phyloP scores from a whole-genome alignment of 1,139 yeast genomes.

The Wickerhamomyces sp. region DNA sequence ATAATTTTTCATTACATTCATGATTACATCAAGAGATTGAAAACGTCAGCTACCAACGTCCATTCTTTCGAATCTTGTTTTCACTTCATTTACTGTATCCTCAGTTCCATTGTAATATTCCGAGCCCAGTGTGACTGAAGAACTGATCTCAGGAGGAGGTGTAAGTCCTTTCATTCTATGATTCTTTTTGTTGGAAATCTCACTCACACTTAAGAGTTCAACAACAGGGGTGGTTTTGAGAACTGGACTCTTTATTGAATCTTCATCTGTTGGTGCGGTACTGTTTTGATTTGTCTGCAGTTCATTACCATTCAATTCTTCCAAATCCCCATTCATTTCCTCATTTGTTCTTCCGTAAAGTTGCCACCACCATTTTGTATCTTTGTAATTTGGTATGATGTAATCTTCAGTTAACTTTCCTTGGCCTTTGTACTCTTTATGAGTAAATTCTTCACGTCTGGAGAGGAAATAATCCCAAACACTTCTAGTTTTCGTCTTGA shows the following conservation, averaged over 20 bases:
- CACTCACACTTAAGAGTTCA: not conserved
- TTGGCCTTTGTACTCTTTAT: slow-evolving; percentile 35
- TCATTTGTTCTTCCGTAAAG: slow-evolving; percentile 71
- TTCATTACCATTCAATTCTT: slow-evolving; percentile 2
- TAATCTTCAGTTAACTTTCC: slow-evolving; percentile 34
- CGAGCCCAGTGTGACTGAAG: slow-evolving; percentile 1
- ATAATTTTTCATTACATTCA: not conserved
- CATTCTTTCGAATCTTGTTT: slow-evolving; percentile 8
- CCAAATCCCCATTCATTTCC: slow-evolving; percentile 61
- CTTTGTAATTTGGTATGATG: slow-evolving; percentile 60
- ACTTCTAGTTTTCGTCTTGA: slow-evolving; percentile 55
- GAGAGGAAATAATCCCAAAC: slow-evolving; percentile 95
- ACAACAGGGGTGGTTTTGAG: not conserved
- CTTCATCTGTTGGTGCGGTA: not conserved
- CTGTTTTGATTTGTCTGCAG: not conserved
- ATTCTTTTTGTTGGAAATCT: not conserved
- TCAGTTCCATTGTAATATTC: slow-evolving; percentile 4
- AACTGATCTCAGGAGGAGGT: slow-evolving; percentile 7
- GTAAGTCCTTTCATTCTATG: slow-evolving; percentile 9
- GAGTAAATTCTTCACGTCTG: slow-evolving; percentile 64
- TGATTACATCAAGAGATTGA: slow-evolving; percentile 1
- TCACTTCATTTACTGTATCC: not conserved
- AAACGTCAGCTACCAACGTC: slow-evolving; percentile 8
- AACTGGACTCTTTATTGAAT: no score
- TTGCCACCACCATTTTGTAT: slow-evolving; percentile 85